These are phyloP conservation scores for Stenogyne calaminthoides DNA, from an alignment of 305 asterid species.

Conservation along the genomic window DNA sequence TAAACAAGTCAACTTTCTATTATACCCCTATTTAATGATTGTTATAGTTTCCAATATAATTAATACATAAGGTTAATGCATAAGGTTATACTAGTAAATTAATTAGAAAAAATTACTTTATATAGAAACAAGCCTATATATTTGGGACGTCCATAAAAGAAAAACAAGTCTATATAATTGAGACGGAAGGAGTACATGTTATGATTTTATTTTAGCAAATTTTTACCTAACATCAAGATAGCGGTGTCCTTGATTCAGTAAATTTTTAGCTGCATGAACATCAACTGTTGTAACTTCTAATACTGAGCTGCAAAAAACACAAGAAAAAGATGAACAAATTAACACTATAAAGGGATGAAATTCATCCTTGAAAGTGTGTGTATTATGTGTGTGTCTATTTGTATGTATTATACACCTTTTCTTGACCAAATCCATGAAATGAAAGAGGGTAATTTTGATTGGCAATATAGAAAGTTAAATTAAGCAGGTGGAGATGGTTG, in stretches of 20 bases:
- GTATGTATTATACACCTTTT: slow-evolving; percentile 28
- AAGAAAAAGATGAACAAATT: slow-evolving; percentile 14
- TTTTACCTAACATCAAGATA: slow-evolving; percentile 85
- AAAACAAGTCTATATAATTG: too few relatives aligned
- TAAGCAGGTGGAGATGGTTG: background rate
- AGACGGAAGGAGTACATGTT: too few relatives aligned
- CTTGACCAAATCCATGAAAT: slow-evolving; percentile 36
- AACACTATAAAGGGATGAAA: background rate
- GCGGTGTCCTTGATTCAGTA: slow-evolving; percentile 49
- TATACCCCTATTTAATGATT: too few relatives aligned
- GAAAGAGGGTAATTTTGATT: background rate
- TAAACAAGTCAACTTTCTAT: too few relatives aligned
- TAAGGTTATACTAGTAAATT: too few relatives aligned
- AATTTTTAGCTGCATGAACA: slow-evolving; percentile 58
- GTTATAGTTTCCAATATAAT: too few relatives aligned
- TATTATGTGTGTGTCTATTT: background rate
- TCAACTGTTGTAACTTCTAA: slow-evolving; percentile 54
- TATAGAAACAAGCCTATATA: too few relatives aligned
- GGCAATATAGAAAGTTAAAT: background rate
- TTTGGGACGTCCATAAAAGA: too few relatives aligned
- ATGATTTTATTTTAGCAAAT: background rate
- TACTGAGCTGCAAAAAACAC: slow-evolving; percentile 40
- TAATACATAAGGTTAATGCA: too few relatives aligned
- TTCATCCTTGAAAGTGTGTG: background rate
- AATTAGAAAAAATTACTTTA: too few relatives aligned